Percentiles rank a stretch among this genome's conserved stretches.
Conservation (phyloP, 352 stramenopile species). For the Pythium angustatum region DNA sequence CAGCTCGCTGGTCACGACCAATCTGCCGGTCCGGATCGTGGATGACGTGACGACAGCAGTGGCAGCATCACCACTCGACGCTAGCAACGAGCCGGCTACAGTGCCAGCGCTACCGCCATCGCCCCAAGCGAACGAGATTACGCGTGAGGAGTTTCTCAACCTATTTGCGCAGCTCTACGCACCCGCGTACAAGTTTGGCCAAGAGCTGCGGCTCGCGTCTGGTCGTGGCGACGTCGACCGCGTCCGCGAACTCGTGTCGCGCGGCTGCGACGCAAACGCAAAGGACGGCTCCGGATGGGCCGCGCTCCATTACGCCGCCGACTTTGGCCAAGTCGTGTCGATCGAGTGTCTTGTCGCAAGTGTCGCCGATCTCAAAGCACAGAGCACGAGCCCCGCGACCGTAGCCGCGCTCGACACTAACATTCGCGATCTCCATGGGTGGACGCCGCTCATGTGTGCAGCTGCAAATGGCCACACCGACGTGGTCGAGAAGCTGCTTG, state of each 20-base stretch:
- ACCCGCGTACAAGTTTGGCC: conserved; percentile 70
- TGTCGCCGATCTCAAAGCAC: conserved; percentile 9
- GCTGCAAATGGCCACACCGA: conserved; percentile 53
- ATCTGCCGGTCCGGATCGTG: conserved; percentile 20
- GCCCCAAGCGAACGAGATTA: conserved; percentile 24
- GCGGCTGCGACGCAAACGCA: conserved; percentile 63
- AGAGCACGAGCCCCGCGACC: conserved; percentile 15
- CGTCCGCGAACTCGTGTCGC: conserved; percentile 46
- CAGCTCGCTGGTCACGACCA: conserved; percentile 38
- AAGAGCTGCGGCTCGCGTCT: conserved; percentile 59
- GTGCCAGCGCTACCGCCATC: not conserved
- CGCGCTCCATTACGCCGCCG: conserved; percentile 62
- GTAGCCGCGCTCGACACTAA: conserved; percentile 36
- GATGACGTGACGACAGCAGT: conserved; percentile 2
- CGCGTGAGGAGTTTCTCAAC: conserved; percentile 45
- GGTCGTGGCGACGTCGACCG: conserved; percentile 51
- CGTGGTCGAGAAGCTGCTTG: conserved; percentile 43
- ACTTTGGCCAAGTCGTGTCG: conserved; percentile 52
- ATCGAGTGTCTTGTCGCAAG: conserved; percentile 43
- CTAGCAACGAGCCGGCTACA: not conserved
- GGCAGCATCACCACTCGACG: not conserved
- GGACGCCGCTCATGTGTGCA: conserved; percentile 60
- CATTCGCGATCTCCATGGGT: conserved; percentile 46
- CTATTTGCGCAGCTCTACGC: conserved; percentile 64
- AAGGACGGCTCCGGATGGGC: conserved; percentile 67